Evolutionary conservation across 371 early-diverging fungal genomes (phyloP), one percentile per base, ranked within the genome.

Genomic region (Rhizomucor pusillus): DNA sequence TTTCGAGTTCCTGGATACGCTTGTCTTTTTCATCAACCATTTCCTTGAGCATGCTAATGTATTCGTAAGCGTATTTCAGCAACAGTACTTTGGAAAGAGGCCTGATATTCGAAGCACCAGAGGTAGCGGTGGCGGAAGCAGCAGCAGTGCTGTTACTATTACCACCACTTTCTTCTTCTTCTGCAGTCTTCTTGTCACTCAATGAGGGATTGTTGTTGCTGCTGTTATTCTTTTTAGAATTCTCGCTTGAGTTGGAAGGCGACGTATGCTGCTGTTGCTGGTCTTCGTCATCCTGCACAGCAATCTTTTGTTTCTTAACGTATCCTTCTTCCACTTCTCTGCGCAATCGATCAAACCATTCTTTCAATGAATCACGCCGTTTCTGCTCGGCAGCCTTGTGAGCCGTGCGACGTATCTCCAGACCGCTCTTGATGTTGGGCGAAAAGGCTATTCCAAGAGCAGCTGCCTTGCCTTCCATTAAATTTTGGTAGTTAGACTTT

Each of bases 301-400:
- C 29, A n/a, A 63, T 69, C 11, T 59, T 56, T 23, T 65, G 66
- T n/a, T 66, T 58, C 44, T 75, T 75, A 20, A 75, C 72, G 34
- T 75, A 75, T 3, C 88, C 77, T 16, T 85, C 81, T 24, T 91
- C 91, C 9, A 95, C 69, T 43, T 89, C 73, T 6, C 65, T 56
- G 23, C 85, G 77, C 13, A 97, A 67, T 18, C 86, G 75, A 41
- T 88, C 84, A 65, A 96, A 96, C 54, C 90, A 88, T 39, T 84
- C 70, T 52, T 92, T 93, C n/a, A 95, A 79, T 24, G 88, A 85
- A 60, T 93, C 92, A 7, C 97, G 84, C 12, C 97, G 88, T 54
- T 90, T 90, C 67, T 96, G 95, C 66, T 96, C 97, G 0, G 97
- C 95, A 14, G 90, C 89, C 65, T 94, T 93, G 68, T 95, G 97